A percentile compares a stretch with the other conserved stretches of the same genome.
Conservation (phyloP, 257 asterid species). For the Perilla frutescens region DNA sequence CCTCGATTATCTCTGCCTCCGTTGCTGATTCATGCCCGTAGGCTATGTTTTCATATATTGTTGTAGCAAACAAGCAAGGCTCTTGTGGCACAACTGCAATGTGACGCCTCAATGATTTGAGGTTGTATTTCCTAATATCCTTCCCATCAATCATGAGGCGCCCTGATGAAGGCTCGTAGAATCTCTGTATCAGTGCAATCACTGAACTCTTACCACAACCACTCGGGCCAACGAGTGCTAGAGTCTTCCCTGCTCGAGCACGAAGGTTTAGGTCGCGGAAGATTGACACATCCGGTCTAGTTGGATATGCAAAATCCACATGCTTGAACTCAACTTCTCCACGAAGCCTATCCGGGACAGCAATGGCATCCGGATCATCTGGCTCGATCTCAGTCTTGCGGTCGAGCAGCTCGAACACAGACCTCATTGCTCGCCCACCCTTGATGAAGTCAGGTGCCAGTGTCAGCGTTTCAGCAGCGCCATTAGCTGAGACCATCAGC, state of each 20-base stretch:
- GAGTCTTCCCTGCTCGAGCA: constrained; percentile 79
- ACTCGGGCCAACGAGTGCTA: constrained; percentile 91
- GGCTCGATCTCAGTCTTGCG: constrained; percentile 90
- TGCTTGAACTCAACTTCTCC: constrained; percentile 90
- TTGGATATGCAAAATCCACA: constrained; percentile 81
- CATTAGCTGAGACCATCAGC: constrained; percentile 88
- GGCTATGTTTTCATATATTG: constrained; percentile 80
- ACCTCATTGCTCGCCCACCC: constrained; percentile 90
- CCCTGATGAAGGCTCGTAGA: constrained; percentile 86
- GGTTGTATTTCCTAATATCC: constrained; percentile 79
- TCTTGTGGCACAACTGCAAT: constrained; percentile 85
- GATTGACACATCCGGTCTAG: constrained; percentile 68
- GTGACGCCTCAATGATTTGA: constrained; percentile 69
- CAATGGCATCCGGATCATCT: constrained; percentile 58
- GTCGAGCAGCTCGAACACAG: constrained; percentile 86
- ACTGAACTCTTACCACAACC: constrained; percentile 88
- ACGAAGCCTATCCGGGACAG: constrained; percentile 61
- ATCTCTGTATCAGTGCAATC: constrained; percentile 67
- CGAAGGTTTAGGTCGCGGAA: constrained; percentile 75
- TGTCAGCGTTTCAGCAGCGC: constrained; percentile 84
- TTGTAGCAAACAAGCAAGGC: constrained; percentile 81
- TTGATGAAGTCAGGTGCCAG: constrained; percentile 85
- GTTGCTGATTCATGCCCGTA: constrained; percentile 79
- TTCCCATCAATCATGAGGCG: constrained; percentile 78
- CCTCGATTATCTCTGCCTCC: constrained; percentile 75